Percentiles rank a stretch among this genome's conserved stretches.
These are phyloP conservation scores for Scheffersomyces stipitis DNA, from an alignment of 805 yeast genomes.

Conservation along the genomic window DNA sequence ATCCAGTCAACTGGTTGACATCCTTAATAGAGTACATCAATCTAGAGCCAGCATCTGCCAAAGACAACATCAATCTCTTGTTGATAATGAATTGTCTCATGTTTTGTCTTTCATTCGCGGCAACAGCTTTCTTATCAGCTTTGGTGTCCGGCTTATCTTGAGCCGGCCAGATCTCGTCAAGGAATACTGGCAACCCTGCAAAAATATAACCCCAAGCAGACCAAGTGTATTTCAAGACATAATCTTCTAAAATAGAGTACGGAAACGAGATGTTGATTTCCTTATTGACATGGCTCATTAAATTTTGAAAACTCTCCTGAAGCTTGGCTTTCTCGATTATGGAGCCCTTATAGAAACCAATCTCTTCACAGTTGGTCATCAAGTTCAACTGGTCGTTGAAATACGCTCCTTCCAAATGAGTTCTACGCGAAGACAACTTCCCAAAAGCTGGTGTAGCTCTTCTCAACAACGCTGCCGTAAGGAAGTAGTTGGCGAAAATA, in stretches of 20 bases:
- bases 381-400: slow-evolving; percentile 83
- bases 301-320: slow-evolving; percentile 52
- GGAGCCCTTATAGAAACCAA: slow-evolving; percentile 91
- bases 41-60: slow-evolving; percentile 94
- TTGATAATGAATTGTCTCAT: slow-evolving; percentile 90
- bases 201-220: slow-evolving; percentile 92
- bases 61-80: slow-evolving; percentile 82
- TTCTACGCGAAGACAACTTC: slow-evolving; percentile 65
- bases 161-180: slow-evolving; percentile 49
- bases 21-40: slow-evolving; percentile 94
- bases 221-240: slow-evolving; percentile 88
- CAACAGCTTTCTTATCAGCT: slow-evolving; percentile 10
- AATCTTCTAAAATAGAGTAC: slow-evolving; percentile 79
- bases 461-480: slow-evolving; percentile 75
- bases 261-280: slow-evolving; percentile 60
- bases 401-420: slow-evolving; percentile 84
- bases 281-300: slow-evolving; percentile 52
- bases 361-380: slow-evolving; percentile 88
- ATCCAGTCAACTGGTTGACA: slow-evolving; percentile 85
- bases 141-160: slow-evolving; percentile 12
- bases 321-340: slow-evolving; percentile 71
- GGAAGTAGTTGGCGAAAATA: slow-evolving; percentile 73
- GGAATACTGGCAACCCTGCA: slow-evolving; percentile 83
- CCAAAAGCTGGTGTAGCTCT: slow-evolving; percentile 84
- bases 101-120: slow-evolving; percentile 50